Conservation (phyloP, 2,329 filamentous ascomycete genomes). For the Pseudocercospora vitis region DNA sequence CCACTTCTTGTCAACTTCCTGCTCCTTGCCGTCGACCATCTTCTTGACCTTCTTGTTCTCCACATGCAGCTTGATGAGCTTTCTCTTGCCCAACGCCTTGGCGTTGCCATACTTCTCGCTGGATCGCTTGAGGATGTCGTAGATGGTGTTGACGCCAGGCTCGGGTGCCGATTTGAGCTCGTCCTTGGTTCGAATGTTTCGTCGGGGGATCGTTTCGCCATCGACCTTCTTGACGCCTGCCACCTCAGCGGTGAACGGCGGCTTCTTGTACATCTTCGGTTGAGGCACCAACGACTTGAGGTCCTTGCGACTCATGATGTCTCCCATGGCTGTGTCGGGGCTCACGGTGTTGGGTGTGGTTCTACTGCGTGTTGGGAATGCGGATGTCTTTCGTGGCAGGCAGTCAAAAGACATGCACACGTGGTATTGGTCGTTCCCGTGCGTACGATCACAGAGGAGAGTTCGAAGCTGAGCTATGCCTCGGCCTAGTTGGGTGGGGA, state of each 20-base stretch:
- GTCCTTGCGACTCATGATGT: conserved; percentile 42
- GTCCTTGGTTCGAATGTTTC: conserved; percentile 70
- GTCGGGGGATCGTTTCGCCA: conserved; percentile 81
- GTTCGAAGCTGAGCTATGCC: too few relatives aligned
- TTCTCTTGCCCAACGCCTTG: conserved; percentile 63
- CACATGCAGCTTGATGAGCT: conserved; percentile 72
- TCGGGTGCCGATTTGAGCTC: conserved; percentile 65
- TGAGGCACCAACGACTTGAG: conserved; percentile 51
- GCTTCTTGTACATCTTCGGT: conserved; percentile 57
- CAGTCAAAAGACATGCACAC: conserved; percentile 27
- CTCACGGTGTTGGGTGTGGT: conserved; percentile 8
- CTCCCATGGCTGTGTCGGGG: conserved; percentile 35
- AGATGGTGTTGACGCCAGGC: conserved; percentile 72
- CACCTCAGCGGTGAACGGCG: conserved; percentile 73
- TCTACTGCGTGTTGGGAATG: background rate
- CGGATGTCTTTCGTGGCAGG: background rate
- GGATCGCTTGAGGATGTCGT: conserved; percentile 72
- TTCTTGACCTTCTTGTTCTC: conserved; percentile 91
- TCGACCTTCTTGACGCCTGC: conserved; percentile 66
- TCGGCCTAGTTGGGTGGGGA: too few relatives aligned
- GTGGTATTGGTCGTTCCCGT: background rate
- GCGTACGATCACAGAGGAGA: too few relatives aligned
- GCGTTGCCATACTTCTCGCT: conserved; percentile 58
- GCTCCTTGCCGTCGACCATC: conserved; percentile 75
- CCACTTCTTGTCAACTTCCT: conserved; percentile 87